Evolutionary conservation across 768 basidiomycete genomes (phyloP).

Genomic region (Termitomyces sp.): DNA sequence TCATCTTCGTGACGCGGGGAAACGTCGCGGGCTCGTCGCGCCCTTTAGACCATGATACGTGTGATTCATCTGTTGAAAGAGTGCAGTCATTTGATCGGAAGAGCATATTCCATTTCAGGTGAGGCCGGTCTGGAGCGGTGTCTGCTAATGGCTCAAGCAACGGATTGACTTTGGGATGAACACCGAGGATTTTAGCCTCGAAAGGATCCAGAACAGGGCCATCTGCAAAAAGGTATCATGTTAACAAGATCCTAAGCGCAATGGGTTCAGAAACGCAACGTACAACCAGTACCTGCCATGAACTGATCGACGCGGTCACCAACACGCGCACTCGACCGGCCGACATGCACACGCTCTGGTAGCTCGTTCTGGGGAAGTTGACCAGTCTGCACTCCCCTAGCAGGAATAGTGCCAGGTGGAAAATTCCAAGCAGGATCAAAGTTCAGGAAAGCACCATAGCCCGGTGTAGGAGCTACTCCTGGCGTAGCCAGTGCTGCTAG

Average conservation of each 20-base stretch:
- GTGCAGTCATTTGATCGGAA: slow-evolving; percentile 58
- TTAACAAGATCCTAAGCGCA: not conserved
- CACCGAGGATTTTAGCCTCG: slow-evolving; percentile 46
- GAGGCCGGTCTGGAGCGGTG: slow-evolving; percentile 38
- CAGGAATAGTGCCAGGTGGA: slow-evolving; percentile 1
- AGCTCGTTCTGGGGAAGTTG: not conserved
- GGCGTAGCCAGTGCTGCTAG: not conserved
- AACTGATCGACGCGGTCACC: slow-evolving; percentile 19
- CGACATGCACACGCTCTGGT: not conserved
- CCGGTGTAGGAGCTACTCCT: not conserved
- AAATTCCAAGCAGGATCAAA: slow-evolving; percentile 3
- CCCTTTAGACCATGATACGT: slow-evolving; percentile 65
- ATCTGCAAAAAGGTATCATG: slow-evolving; percentile 34
- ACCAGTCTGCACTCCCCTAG: slow-evolving; percentile 4
- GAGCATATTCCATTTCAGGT: slow-evolving; percentile 75
- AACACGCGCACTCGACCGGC: slow-evolving; percentile 7
- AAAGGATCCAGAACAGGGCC: slow-evolving; percentile 71
- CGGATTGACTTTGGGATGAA: slow-evolving; percentile 54
- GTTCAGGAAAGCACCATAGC: not conserved
- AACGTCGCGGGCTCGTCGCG: slow-evolving; percentile 64
- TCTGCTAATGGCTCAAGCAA: slow-evolving; percentile 47
- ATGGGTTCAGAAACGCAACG: slow-evolving; percentile 2
- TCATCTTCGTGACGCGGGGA: slow-evolving; percentile 52
- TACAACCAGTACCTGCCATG: slow-evolving; percentile 20
- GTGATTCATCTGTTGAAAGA: slow-evolving; percentile 56